phyloP scores from a whole-genome alignment of 2,329 filamentous ascomycete genomes.

The Paecilomyces sp. region DNA sequence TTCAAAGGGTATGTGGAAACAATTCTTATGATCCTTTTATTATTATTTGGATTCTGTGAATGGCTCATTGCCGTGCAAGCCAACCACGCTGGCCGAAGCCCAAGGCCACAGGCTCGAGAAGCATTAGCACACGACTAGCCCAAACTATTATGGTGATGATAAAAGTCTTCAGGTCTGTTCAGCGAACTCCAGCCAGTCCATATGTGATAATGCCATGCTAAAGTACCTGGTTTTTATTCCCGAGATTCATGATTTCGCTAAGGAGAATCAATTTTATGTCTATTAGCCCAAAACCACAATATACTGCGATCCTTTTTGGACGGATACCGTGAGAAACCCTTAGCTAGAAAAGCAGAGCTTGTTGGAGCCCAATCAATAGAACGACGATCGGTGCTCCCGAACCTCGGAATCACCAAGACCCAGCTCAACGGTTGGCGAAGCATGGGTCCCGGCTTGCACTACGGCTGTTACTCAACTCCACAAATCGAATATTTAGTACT shows the following conservation, averaged over 20 bases:
- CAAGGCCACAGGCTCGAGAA: background rate
- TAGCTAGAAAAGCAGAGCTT: too few relatives aligned
- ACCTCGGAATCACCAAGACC: background rate
- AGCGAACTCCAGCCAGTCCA: background rate
- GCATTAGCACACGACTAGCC: background rate
- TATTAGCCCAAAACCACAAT: too few relatives aligned
- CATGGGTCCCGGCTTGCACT: background rate
- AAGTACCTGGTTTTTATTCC: background rate
- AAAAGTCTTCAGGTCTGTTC: background rate
- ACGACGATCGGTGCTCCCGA: background rate
- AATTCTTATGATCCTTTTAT: background rate
- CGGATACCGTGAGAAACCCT: too few relatives aligned
- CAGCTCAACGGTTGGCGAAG: background rate
- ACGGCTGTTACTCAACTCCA: background rate
- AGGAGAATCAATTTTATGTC: too few relatives aligned
- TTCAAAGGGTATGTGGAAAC: background rate
- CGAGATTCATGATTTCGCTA: background rate
- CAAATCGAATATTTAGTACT: background rate
- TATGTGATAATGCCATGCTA: background rate
- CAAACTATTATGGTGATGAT: background rate
- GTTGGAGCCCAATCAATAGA: too few relatives aligned
- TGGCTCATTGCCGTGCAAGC: background rate
- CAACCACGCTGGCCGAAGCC: background rate
- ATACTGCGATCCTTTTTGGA: too few relatives aligned
- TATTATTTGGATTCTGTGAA: background rate